A percentile compares a stretch with the other conserved stretches of the same genome.
Evolutionary conservation across 179 eudicot species (phyloP).

Genomic region (Beta corolliflora): DNA sequence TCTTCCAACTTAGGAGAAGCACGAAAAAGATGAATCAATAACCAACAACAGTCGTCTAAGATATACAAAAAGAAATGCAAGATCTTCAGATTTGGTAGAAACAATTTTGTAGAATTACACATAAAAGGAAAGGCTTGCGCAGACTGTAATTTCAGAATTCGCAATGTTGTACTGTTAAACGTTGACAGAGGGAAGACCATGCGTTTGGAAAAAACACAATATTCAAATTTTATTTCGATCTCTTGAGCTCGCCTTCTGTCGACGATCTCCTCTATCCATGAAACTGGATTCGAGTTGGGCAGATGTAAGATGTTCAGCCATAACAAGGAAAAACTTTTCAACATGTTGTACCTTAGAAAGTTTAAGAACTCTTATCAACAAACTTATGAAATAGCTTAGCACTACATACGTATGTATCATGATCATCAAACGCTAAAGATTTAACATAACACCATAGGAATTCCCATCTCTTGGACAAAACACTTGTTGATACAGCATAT

Average conservation of each 20-base stretch:
- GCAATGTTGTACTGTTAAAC: neutral
- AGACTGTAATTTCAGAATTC: neutral
- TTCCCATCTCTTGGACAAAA: slow-evolving; percentile 4
- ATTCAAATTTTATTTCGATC: too few relatives aligned
- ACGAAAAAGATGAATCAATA: neutral
- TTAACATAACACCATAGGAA: slow-evolving; percentile 5
- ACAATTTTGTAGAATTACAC: too few relatives aligned
- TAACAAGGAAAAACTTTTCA: neutral
- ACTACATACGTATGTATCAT: too few relatives aligned
- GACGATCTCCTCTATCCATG: too few relatives aligned
- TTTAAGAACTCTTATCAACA: neutral
- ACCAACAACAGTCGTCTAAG: neutral
- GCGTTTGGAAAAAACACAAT: too few relatives aligned
- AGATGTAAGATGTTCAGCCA: too few relatives aligned
- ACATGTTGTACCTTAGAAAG: neutral
- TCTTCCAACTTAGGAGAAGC: neutral
- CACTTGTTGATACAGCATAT: neutral
- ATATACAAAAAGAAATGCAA: neutral
- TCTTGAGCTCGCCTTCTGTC: too few relatives aligned
- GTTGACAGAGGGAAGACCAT: neutral
- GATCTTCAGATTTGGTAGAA: neutral
- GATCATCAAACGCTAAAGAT: neutral
- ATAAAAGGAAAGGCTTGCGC: too few relatives aligned
- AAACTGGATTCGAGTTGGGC: too few relatives aligned
- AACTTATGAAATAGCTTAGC: neutral